Percentiles rank a stretch among this genome's conserved stretches.
phyloP scores from a whole-genome alignment of 805 yeast genomes.

The Starmerella roubikii region DNA sequence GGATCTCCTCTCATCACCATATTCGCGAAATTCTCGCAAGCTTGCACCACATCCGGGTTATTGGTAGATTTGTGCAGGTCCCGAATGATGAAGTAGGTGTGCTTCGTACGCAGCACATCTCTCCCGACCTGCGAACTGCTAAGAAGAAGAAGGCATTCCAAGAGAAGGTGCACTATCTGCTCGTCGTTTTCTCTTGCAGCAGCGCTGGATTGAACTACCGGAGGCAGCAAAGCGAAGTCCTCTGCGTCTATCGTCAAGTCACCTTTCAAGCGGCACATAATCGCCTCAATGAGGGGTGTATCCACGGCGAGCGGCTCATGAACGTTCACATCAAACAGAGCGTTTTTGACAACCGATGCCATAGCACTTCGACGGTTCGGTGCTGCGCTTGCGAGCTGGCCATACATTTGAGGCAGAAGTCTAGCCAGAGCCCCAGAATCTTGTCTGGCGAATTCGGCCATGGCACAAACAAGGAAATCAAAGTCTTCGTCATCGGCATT shows the following conservation, averaged over 20 bases:
- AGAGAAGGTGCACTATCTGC: conserved; percentile 50
- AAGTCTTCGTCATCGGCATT: conserved; percentile 43
- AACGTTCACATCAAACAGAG: conserved; percentile 61
- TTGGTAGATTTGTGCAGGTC: conserved; percentile 54
- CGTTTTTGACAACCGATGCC: conserved; percentile 82
- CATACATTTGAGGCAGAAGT: conserved; percentile 65
- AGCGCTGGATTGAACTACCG: conserved; percentile 58
- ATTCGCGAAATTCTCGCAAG: conserved; percentile 76
- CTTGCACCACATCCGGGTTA: conserved; percentile 41
- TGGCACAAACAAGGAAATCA: conserved; percentile 76
- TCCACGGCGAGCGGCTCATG: conserved; percentile 47
- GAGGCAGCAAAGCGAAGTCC: conserved; percentile 78
- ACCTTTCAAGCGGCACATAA: conserved; percentile 68
- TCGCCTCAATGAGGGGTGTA: conserved; percentile 66
- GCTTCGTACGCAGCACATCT: conserved; percentile 61
- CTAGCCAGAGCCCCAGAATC: conserved; percentile 30
- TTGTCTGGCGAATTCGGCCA: conserved; percentile 79
- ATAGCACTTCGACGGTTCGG: conserved; percentile 80
- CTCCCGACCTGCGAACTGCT: conserved; percentile 65
- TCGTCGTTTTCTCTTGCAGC: conserved; percentile 61
- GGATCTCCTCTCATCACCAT: conserved; percentile 83
- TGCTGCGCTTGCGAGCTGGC: conserved; percentile 66
- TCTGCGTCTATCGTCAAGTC: conserved; percentile 65
- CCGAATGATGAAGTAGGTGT: conserved; percentile 75
- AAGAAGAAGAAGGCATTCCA: conserved; percentile 67